These are phyloP conservation scores for Aspergillus carlsbadensis DNA, from an alignment of 495 filamentous ascomycete species.

Conservation along the genomic window DNA sequence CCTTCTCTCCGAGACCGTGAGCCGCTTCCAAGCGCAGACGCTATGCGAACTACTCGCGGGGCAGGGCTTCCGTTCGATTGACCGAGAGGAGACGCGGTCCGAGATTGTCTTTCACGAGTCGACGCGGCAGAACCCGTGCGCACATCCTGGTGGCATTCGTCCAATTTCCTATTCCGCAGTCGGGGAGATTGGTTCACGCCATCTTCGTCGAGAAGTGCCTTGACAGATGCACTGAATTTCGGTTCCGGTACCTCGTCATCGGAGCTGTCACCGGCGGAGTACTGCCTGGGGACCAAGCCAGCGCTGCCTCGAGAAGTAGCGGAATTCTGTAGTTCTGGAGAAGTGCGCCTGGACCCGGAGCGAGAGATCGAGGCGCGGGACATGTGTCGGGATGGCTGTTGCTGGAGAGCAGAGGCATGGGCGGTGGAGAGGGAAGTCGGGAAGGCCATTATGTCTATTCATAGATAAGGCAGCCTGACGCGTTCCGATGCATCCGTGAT, in stretches of 20 bases:
- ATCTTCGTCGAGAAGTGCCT: conserved; percentile 69
- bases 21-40: conserved; percentile 35
- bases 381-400: conserved; percentile 38
- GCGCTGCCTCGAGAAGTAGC: conserved; percentile 20
- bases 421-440: conserved; percentile 39
- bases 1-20: conserved; percentile 36
- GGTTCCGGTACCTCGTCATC: conserved; percentile 73
- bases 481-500: conserved; percentile 19
- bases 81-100: conserved; percentile 40
- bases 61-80: conserved; percentile 45
- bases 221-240: conserved; percentile 77
- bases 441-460: conserved; percentile 36
- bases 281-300: conserved; percentile 28
- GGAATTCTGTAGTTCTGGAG: conserved; percentile 31
- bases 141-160: conserved; percentile 29
- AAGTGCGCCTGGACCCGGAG: conserved; percentile 41
- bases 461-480: conserved; percentile 18
- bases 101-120: conserved; percentile 37
- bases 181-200: conserved; percentile 54
- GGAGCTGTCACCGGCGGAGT: conserved; percentile 64
- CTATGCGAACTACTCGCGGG: conserved; percentile 60
- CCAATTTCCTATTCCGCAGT: conserved; percentile 40
- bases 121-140: conserved; percentile 22
- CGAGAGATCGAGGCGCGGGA: conserved; percentile 44
- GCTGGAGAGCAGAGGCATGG: conserved; percentile 36